Evolutionary conservation across 2,329 filamentous ascomycete species (phyloP), one percentile per base, ranked within the genome.

Genomic region (Fusarium avenaceum): DNA sequence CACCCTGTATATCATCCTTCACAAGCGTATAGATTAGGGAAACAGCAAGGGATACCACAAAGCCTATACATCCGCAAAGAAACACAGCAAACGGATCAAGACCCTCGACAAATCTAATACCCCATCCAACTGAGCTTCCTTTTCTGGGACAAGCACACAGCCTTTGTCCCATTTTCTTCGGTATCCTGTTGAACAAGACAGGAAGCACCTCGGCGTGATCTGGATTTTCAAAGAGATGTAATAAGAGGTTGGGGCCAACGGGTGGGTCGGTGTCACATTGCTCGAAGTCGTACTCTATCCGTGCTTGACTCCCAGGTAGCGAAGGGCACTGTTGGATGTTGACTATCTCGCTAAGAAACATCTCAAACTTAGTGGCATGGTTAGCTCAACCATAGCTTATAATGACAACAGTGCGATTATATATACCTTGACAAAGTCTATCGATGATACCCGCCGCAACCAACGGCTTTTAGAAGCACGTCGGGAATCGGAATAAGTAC

Each of bases 211-310:
- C 49, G 0, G 63, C 58, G n/a, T 65, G 63, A 1, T 51, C 28
- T 2, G 59, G 63, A 6, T 66, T 63, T 17, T 66, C 63, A 8
- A 66, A 51, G 0, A 63, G 45, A n/a, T 59, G 63, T 2, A 35
- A 53, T 4, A 62, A n/a, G 1, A 63, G 26, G 2, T 63, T 66
- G 1, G 43, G 6, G 0, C 59, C 54, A 1, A 66, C 59, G 2
- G 63, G 63, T 5, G 62, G 60, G 20, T 53, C 51, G 2, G 60
- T 60, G 3, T 57, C 55, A 8, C 42, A 45, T n/a, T 52, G 55
- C 30, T 66, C 63, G 14, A 55, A 47, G 15, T 46, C 59, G 11
- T 59, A 65, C 1, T 57, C 46, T 30, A 40, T 28, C 6, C 40
- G 46, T 2, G 32, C 45, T 40, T 54, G 33, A 3, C 19, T 20